Base-by-base conservation (phyloP, 2,329 filamentous ascomycete genomes). In the Pseudonectria foliicola region DNA sequence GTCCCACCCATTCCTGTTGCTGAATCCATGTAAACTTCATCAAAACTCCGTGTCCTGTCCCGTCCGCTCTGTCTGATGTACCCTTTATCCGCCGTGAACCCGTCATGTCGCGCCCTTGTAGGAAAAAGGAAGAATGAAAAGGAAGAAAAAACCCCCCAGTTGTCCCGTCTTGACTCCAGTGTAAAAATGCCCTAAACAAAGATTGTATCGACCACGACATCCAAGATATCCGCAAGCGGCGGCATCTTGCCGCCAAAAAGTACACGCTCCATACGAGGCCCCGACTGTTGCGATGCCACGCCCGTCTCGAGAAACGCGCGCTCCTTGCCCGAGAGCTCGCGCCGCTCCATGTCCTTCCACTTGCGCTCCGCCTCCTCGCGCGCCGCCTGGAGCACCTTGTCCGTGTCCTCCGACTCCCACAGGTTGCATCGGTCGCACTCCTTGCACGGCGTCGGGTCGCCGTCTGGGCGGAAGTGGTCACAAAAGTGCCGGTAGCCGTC, bases 401-500 rank as follows among this genome's bases (percentile, higher is more conserved):
- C 83, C 38, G 71, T 75, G 49, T 88, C 77, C 55, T 89, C 85
- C 35, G 80, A 73, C 61, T 89, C 83, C 64, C 81, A 84, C 10
- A 90, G 69, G 53, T 88, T 87, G 61, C 85, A 90, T 50, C 77
- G 79, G 27, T 81, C 80, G 62, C 92, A 96, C 57, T 93, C 79
- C 2, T 60, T 70, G 57, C 92, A 98, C 11, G 71, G 68, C 11
- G 75, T 73, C 13, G 70, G 67, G 31, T 89, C 87, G 0, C 83
- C 85, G 42, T 84, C 75, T 8, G 85, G 82, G 7, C 92, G 75
- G 59, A 96, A 96, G 62, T 96, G 92, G 56, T 95, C 85, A 58
- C 92, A 98, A 55, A 95, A 98, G 61, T 98, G 92, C 26, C 79
- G 73, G 60, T 98, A 96, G 1, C 90, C 89, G 56, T 89, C 82